These are phyloP conservation scores for Neofusicoccum laricinum DNA, from an alignment of 2,329 filamentous ascomycete species.

Conservation along the genomic window DNA sequence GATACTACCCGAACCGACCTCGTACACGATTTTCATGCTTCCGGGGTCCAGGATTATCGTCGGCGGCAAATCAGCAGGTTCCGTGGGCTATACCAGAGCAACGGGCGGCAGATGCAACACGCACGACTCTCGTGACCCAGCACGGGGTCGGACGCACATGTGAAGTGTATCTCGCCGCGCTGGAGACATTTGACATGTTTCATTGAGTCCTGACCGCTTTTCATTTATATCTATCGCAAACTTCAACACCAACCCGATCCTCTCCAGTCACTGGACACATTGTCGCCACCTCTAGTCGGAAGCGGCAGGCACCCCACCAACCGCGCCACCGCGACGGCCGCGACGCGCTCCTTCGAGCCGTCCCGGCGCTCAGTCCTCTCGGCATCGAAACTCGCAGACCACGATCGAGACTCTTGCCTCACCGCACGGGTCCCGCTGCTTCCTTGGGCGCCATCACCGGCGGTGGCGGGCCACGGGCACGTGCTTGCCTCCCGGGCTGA, in stretches of 20 bases:
- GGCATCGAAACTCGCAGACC: not conserved
- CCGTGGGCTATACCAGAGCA: not conserved
- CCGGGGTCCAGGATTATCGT: not conserved
- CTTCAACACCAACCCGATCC: not conserved
- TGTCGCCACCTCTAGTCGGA: not conserved
- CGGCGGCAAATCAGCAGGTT: not conserved
- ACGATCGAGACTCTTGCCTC: not conserved
- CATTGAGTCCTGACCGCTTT: not conserved
- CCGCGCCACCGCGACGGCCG: not conserved
- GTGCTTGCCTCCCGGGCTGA: conserved; percentile 3
- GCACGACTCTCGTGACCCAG: not conserved
- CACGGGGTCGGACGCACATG: not conserved
- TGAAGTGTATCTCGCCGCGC: not conserved
- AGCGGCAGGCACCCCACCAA: not conserved
- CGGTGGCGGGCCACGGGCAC: not conserved
- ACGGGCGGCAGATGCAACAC: not conserved
- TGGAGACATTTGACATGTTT: not conserved
- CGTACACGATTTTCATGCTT: not conserved
- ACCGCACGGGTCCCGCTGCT: not conserved
- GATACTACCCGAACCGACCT: too few species aligned
- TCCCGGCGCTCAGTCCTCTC: not conserved
- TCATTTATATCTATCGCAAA: not conserved
- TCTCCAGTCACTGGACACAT: not conserved
- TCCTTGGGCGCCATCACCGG: too few species aligned
- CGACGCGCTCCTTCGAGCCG: not conserved